A percentile compares a stretch with the other conserved stretches of the same genome.
These are phyloP conservation scores for Wickerhamomyces alni DNA, from an alignment of 805 yeast species.

Conservation along the genomic window DNA sequence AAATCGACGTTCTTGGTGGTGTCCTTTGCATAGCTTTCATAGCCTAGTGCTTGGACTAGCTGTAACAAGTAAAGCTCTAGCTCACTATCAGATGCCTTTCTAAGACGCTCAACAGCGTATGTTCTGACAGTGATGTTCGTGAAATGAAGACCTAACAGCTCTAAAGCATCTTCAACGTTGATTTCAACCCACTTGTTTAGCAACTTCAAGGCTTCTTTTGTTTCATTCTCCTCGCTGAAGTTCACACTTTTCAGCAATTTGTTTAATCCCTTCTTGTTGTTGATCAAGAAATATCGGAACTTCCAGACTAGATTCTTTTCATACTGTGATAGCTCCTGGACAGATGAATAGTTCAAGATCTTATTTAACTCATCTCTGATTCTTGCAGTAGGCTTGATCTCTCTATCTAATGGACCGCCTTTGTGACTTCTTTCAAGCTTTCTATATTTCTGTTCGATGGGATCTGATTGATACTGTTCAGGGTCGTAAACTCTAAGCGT, in stretches of 20 bases:
- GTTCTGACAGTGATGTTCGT: conserved; percentile 68
- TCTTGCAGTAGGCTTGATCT: conserved; percentile 82
- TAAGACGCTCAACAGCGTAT: conserved; percentile 82
- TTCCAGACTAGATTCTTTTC: conserved; percentile 90
- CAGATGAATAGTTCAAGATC: conserved; percentile 76
- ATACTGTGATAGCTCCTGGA: conserved; percentile 69
- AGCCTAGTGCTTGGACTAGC: conserved; percentile 84
- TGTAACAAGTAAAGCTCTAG: conserved; percentile 78
- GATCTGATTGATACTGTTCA: conserved; percentile 63
- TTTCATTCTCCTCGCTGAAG: conserved; percentile 81
- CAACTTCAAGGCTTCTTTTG: conserved; percentile 69
- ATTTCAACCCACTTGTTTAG: conserved; percentile 68
- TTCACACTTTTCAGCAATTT: conserved; percentile 84
- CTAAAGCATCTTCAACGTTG: conserved; percentile 81
- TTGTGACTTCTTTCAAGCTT: conserved; percentile 79
- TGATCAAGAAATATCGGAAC: conserved; percentile 74
- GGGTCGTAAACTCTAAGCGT: conserved; percentile 55
- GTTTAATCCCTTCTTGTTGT: conserved; percentile 61
- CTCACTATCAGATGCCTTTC: conserved; percentile 74
- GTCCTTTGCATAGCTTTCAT: conserved; percentile 39
- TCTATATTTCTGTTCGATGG: conserved; percentile 83
- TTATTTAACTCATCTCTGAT: conserved; percentile 65
- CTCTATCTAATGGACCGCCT: conserved; percentile 71
- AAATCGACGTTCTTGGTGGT: conserved; percentile 25
- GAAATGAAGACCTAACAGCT: conserved; percentile 74